phyloP scores from a whole-genome alignment of 106 monocot genomes.

The Cymbidium sinense region DNA sequence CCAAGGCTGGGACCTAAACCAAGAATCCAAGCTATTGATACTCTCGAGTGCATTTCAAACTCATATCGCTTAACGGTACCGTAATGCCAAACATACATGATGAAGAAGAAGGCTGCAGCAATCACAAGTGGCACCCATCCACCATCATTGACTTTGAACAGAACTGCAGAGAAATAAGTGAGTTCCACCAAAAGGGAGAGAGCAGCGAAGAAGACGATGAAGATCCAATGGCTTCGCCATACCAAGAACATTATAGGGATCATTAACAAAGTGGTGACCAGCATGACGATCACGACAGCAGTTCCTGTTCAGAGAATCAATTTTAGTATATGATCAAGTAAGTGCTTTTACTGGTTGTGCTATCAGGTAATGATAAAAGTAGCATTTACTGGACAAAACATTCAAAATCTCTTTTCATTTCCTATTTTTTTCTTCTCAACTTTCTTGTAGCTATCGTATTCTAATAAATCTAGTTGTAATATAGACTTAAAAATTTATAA shows the following conservation, averaged over 20 bases:
- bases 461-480: too few relatives aligned
- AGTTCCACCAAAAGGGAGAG: constrained; percentile 48
- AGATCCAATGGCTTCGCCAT: constrained; percentile 62
- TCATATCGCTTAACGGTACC: constrained; percentile 45
- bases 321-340: background rate
- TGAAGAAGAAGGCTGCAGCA: constrained; percentile 34
- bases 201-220: constrained; percentile 29
- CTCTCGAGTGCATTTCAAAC: constrained; percentile 57
- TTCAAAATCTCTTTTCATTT: background rate
- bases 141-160: constrained; percentile 52
- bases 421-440: too few relatives aligned
- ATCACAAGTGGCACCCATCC: constrained; percentile 63
- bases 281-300: constrained; percentile 58
- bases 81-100: constrained; percentile 66
- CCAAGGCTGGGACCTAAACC: constrained; percentile 60
- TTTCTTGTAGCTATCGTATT: too few relatives aligned
- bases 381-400: background rate
- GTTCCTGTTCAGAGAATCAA: constrained; percentile 31
- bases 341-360: background rate
- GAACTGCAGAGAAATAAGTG: constrained; percentile 38
- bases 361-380: background rate
- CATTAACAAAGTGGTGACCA: constrained; percentile 69
- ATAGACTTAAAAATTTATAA: too few relatives aligned
- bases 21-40: constrained; percentile 57
- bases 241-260: constrained; percentile 58